Evolutionary conservation across 2,329 filamentous ascomycete species (phyloP).

Genomic region (Madurella fahalii): DNA sequence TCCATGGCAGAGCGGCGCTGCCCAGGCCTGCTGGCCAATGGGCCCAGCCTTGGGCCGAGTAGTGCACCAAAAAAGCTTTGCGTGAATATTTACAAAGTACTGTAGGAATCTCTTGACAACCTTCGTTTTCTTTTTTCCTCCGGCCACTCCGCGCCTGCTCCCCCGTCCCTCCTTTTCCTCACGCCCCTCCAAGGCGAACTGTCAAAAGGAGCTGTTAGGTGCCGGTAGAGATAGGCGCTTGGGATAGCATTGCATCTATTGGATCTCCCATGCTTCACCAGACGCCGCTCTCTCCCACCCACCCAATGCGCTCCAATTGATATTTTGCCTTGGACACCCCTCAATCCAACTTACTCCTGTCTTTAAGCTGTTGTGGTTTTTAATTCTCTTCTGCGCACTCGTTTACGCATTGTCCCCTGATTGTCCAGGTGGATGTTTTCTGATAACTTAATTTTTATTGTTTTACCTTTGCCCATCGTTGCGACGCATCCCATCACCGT

Average conservation of each 20-base stretch:
- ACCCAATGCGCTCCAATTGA: constrained; percentile 18
- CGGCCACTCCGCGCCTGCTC: background rate
- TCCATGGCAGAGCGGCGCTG: too few species aligned
- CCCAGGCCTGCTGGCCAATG: background rate
- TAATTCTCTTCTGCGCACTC: constrained; percentile 20
- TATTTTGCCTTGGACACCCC: constrained; percentile 19
- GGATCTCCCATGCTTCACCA: constrained; percentile 13
- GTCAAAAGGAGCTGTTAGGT: constrained; percentile 1
- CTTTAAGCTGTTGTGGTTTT: constrained; percentile 20
- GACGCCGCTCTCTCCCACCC: constrained; percentile 17
- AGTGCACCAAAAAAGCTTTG: background rate
- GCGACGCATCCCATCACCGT: constrained; percentile 4
- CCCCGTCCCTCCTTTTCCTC: constrained; percentile 6
- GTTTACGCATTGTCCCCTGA: constrained; percentile 11
- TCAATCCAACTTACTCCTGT: constrained; percentile 19
- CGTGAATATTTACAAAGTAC: constrained; percentile 14
- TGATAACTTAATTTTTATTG: constrained; percentile 9
- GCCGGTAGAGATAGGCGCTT: constrained; percentile 8
- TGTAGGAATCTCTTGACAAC: background rate
- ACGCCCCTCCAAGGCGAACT: constrained; percentile 1
- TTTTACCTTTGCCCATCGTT: constrained; percentile 4
- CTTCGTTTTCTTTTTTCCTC: background rate
- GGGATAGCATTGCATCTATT: constrained; percentile 17
- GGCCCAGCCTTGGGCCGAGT: constrained; percentile 3
- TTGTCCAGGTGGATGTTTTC: background rate